Percentiles rank a stretch among this genome's conserved stretches.
Conservation (phyloP, 495 filamentous ascomycete species). For the Penicillium goetzii region DNA sequence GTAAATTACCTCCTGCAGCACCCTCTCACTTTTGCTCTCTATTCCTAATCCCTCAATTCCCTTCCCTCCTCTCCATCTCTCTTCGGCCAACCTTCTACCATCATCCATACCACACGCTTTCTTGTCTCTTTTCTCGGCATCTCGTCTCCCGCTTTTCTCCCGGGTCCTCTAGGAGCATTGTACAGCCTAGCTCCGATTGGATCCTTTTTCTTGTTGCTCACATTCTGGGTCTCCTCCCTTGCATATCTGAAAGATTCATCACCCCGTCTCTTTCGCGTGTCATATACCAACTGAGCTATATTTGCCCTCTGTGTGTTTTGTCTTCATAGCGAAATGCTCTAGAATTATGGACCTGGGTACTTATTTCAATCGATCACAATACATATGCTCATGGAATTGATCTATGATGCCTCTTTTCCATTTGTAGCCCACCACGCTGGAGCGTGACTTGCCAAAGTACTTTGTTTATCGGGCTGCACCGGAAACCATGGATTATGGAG, state of each 20-base stretch:
- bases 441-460: background rate
- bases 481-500: background rate
- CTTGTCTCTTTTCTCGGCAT: conserved; percentile 9
- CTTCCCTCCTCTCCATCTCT: background rate
- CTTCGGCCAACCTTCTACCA: conserved; percentile 2
- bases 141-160: conserved; percentile 11
- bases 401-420: background rate
- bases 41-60: conserved; percentile 7
- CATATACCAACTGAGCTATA: conserved; percentile 27
- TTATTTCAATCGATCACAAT: background rate
- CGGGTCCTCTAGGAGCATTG: conserved; percentile 25
- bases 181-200: conserved; percentile 30
- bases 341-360: conserved; percentile 3
- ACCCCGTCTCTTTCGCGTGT: conserved; percentile 11
- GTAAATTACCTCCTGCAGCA: conserved; percentile 19
- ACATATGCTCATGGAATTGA: background rate
- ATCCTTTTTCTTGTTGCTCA: conserved; percentile 2
- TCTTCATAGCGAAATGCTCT: conserved; percentile 1
- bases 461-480: background rate
- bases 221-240: conserved; percentile 17
- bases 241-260: conserved; percentile 23
- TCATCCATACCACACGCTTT: conserved; percentile 20
- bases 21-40: background rate
- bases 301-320: conserved; percentile 4
- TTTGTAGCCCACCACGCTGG: background rate